These are phyloP conservation scores for Dioscorea zingiberensis DNA, from an alignment of 106 monocot species.

Conservation along the genomic window DNA sequence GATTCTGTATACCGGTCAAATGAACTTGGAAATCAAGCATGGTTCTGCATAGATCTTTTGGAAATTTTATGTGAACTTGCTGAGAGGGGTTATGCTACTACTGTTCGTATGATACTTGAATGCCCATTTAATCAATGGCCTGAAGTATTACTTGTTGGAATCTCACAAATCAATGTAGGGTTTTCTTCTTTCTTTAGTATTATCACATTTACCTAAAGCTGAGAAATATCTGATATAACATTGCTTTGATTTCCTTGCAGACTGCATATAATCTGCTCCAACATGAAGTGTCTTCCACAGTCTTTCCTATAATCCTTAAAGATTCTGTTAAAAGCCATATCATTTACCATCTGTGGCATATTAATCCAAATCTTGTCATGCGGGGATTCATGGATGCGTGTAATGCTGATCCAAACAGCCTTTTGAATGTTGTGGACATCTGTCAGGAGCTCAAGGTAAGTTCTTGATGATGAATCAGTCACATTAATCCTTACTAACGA, in stretches of 20 bases:
- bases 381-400: conserved; percentile 54
- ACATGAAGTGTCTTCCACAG: conserved; percentile 55
- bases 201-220: not conserved
- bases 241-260: conserved; percentile 32
- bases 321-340: conserved; percentile 42
- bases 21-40: conserved; percentile 69
- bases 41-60: conserved; percentile 86
- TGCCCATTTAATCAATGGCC: conserved; percentile 65
- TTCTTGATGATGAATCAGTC: not conserved
- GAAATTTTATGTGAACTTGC: conserved; percentile 80
- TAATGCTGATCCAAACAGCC: conserved; percentile 26
- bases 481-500: too few species aligned
- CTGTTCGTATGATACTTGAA: conserved; percentile 58
- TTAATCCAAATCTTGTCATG: conserved; percentile 60
- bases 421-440: conserved; percentile 55
- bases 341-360: conserved; percentile 55
- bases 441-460: conserved; percentile 91
- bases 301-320: conserved; percentile 60
- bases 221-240: not conserved
- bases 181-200: not conserved
- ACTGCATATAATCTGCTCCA: conserved; percentile 83
- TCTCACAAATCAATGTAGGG: conserved; percentile 60
- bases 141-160: conserved; percentile 66
- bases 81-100: conserved; percentile 74
- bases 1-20: too few species aligned